Evolutionary conservation across 2,329 filamentous ascomycete species (phyloP).

Genomic region (Parafenestella ontariensis): DNA sequence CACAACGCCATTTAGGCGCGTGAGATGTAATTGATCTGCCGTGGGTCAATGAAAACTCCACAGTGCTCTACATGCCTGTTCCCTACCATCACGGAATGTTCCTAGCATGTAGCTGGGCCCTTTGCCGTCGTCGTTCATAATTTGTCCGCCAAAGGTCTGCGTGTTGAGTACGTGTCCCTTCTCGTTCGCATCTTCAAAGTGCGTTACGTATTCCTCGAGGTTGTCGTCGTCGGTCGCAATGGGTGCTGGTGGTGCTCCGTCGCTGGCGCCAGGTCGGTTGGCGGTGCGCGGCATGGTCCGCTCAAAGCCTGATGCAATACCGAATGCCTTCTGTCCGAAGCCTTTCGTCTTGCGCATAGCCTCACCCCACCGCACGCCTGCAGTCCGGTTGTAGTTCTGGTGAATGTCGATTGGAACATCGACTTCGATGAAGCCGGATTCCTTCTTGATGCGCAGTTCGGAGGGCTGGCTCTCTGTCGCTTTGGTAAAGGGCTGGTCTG

Average conservation of each 20-base stretch:
- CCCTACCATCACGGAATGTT: conserved; percentile 81
- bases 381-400: conserved; percentile 80
- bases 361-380: conserved; percentile 83
- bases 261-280: conserved; percentile 34
- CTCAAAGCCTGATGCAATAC: conserved; percentile 56
- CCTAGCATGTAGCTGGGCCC: conserved; percentile 86
- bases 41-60: conserved; percentile 8
- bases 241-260: conserved; percentile 27
- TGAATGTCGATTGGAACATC: conserved; percentile 80
- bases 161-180: conserved; percentile 76
- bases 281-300: conserved; percentile 39
- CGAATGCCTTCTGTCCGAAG: conserved; percentile 53
- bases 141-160: conserved; percentile 86
- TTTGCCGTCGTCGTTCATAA: conserved; percentile 71
- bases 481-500: conserved; percentile 68
- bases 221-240: conserved; percentile 64
- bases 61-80: conserved; percentile 16
- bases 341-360: conserved; percentile 66
- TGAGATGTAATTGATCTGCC: conserved; percentile 83
- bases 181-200: conserved; percentile 69
- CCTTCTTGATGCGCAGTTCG: conserved; percentile 81
- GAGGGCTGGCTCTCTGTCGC: conserved; percentile 62
- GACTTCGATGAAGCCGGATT: conserved; percentile 84
- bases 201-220: conserved; percentile 60
- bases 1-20: conserved; percentile 80